These are phyloP conservation scores for Ophiostoma sp. DNA, from an alignment of 2,329 filamentous ascomycete species.

Conservation along the genomic window DNA sequence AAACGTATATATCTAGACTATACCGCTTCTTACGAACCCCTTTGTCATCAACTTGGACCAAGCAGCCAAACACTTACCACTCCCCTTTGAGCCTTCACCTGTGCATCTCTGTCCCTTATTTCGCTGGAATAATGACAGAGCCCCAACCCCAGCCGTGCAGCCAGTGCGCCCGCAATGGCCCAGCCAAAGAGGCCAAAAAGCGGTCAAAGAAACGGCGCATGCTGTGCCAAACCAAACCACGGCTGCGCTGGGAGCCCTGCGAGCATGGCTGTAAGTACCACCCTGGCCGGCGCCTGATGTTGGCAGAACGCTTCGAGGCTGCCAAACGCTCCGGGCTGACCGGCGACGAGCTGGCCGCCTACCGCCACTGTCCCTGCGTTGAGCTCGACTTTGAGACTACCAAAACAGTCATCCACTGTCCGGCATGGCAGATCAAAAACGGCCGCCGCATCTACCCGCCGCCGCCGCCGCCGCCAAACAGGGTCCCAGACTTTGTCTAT, in stretches of 20 bases:
- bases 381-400: conserved; percentile 1
- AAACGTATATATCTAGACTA: background rate
- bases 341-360: background rate
- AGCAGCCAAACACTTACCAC: too few relatives aligned
- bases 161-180: background rate
- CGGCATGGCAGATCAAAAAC: background rate
- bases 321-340: background rate
- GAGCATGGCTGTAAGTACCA: background rate
- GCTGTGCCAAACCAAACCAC: conserved; percentile 1
- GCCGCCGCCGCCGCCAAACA: background rate
- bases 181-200: background rate
- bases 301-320: background rate
- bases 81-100: too few relatives aligned
- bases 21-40: background rate
- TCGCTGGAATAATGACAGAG: background rate
- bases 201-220: background rate
- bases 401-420: background rate
- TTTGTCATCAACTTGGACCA: background rate
- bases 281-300: background rate
- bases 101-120: background rate
- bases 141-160: background rate
- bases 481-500: conserved; percentile 1
- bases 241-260: conserved; percentile 8
- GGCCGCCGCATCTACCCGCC: conserved; percentile 1
- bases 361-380: background rate